Evolutionary conservation across 1,284 basidiomycete genomes (phyloP), one percentile per base, ranked within the genome.

Genomic region (Taiwanofungus camphoratus): DNA sequence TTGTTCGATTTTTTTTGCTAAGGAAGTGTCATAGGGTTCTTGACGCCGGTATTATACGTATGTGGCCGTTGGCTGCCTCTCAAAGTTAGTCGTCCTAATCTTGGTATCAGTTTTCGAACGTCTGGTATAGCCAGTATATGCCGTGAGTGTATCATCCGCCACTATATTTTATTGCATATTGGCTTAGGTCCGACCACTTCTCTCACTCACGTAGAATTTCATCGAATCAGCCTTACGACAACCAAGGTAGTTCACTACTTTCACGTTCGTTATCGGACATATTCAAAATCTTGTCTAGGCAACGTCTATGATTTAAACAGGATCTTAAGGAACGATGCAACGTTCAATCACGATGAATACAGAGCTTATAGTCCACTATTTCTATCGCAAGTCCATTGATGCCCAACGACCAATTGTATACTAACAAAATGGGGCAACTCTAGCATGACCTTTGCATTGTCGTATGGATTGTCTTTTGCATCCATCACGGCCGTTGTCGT

Each of bases 301-400:
- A 41, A 45, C 22, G 32, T 60, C 0, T 97, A 94, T 71, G 71
- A 94, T 47, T 74, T 91, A 13, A 60, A 64, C 0, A 65, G 66
- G 6, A 83, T 97, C 33, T 64, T 94, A 39, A 79, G 68, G 15
- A 39, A 66, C 0, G 73, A 83, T 18, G 58, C 67, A 2, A 71
- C 73, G 3, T 70, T 95, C 53, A 77, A 92, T 60, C 36, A 66
- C 12, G 63, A 65, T 0, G 83, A 78, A 0, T 96, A 95, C 64
- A 60, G 76, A 44, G 66, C 60, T 1, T 97, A 97, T 58, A 92
- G 88, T 44, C 92, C 90, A 0, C 63, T 94, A 2, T 95, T 85
- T 66, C 70, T 96, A 18, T 82, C 90, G 62, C 63, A 3, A 6
- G 30, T 41, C 4, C 13, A n/a, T n/a, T 15, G 12, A 22, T 7